phyloP scores from a whole-genome alignment of 2,329 filamentous ascomycete genomes.

The Aureobasidium leucospermi region DNA sequence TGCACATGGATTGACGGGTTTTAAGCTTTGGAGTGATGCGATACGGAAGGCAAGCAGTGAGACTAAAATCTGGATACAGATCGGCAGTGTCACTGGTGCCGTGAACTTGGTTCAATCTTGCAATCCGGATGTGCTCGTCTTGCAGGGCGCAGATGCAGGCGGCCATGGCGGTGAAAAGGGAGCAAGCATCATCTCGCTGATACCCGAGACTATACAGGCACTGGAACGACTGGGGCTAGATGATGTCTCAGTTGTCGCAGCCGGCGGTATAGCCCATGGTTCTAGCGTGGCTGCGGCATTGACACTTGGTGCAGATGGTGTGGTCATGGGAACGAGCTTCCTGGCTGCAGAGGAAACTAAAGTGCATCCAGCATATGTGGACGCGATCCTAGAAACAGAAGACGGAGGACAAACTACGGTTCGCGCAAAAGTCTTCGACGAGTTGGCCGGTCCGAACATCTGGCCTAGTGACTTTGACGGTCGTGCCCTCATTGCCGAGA shows the following conservation, averaged over 20 bases:
- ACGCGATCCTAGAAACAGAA: conserved; percentile 36
- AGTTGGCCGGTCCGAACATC: conserved; percentile 45
- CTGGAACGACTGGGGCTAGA: conserved; percentile 23
- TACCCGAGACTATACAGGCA: conserved; percentile 50
- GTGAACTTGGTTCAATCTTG: conserved; percentile 41
- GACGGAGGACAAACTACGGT: conserved; percentile 47
- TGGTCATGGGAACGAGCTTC: conserved; percentile 57
- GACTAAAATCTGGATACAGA: conserved; percentile 50
- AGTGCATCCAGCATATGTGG: conserved; percentile 38
- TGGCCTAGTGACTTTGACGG: conserved; percentile 54
- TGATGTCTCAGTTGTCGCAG: conserved; percentile 33
- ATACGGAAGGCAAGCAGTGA: conserved; percentile 25
- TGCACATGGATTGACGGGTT: conserved; percentile 36
- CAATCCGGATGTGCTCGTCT: conserved; percentile 49
- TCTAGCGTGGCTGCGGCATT: conserved; percentile 46
- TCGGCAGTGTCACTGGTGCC: conserved; percentile 52
- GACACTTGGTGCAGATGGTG: conserved; percentile 44
- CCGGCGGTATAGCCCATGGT: conserved; percentile 50
- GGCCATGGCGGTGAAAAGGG: conserved; percentile 53
- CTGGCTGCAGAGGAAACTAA: conserved; percentile 44
- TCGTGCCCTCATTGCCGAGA: conserved; percentile 49
- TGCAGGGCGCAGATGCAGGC: conserved; percentile 57
- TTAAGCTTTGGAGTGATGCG: conserved; percentile 25
- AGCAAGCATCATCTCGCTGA: conserved; percentile 47
- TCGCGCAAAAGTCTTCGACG: conserved; percentile 45